Percentiles rank a stretch among this genome's conserved stretches.
Conservation (phyloP, 176 grass and related monocot genomes). For the Ampelocalamus luodianensis region DNA sequence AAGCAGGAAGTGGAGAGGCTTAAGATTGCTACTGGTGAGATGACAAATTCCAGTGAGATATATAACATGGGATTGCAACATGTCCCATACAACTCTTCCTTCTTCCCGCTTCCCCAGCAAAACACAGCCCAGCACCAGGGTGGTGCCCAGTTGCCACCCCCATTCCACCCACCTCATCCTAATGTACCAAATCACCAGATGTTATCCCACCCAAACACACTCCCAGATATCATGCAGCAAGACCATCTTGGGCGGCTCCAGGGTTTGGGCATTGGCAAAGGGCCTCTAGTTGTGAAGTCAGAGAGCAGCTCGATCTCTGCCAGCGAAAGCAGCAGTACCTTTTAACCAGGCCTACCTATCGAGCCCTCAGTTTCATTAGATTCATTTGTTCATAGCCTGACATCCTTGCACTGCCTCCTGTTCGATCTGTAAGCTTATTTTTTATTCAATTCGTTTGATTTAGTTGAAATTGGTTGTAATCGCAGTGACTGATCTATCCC, state of each 20-base stretch:
- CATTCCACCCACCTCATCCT: slow-evolving; percentile 64
- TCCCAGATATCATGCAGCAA: slow-evolving; percentile 87
- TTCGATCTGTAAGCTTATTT: slow-evolving; percentile 58
- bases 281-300: slow-evolving; percentile 70
- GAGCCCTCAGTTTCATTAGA: slow-evolving; percentile 50
- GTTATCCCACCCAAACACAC: slow-evolving; percentile 55
- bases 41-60: slow-evolving; percentile 62
- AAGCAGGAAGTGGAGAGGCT: slow-evolving; percentile 97
- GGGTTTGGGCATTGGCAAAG: slow-evolving; percentile 87
- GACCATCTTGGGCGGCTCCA: slow-evolving; percentile 69
- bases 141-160: slow-evolving; percentile 51
- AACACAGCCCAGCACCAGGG: slow-evolving; percentile 57
- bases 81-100: slow-evolving; percentile 72
- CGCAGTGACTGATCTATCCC: slow-evolving; percentile 32
- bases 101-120: slow-evolving; percentile 69
- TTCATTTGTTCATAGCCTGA: slow-evolving; percentile 85
- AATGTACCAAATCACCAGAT: slow-evolving; percentile 65
- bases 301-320: slow-evolving; percentile 89
- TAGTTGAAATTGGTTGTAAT: slow-evolving; percentile 65
- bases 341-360: slow-evolving; percentile 62
- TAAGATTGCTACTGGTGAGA: slow-evolving; percentile 86
- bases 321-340: slow-evolving; percentile 82
- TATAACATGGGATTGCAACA: slow-evolving; percentile 82
- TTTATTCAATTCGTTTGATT: slow-evolving; percentile 83
- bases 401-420: slow-evolving; percentile 54